Base-by-base conservation (phyloP, 225 moss, liverwort and hornwort species). In the Polytrichum commune region DNA sequence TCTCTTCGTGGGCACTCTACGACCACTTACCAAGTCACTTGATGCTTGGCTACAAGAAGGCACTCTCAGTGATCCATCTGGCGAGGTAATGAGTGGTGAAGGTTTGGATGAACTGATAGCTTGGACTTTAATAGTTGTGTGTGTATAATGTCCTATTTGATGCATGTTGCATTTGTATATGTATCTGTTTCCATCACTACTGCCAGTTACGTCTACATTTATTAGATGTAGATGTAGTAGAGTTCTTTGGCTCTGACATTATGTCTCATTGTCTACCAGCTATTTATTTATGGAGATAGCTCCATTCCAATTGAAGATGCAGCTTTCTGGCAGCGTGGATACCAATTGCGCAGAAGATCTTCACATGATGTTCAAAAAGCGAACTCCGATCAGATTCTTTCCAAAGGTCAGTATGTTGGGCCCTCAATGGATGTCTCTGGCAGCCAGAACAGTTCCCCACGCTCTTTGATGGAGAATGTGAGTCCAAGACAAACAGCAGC, bases 11-110 rank as follows among this genome's bases (percentile, higher is more conserved):
- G 93, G 95, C 46, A 85, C 91, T 81, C 71, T 98, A 67, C 88
- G 91, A 76, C 98, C 98, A 27, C 85, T 91, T 73, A 90, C 85
- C 69, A 85, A 90, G 70, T 88, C 91, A 26, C 81, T 98, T 83
- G 91, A 97, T 79, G 67, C 86, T 70, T 97, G 97, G 98, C 88
- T 98, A 68, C 87, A 93, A 86, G 98, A 98, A 83, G 98, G 98
- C 77, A 90, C 87, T 65, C 91, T 98, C 32, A 90, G 84, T 76
- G 98, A 95, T 78, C 91, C 95, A 71, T 93, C 91, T 83, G 98
- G 90, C 71, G 98, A 98, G 96, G 96, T 96, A 88, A 77, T 63
- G 30, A 65, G 4, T 61, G 46, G 46, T 16, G 46, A 46, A 46
- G 46, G 46, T 46, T 13, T 13, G 1, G 46, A 46, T 46, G 46